A percentile compares a stretch with the other conserved stretches of the same genome.
These are phyloP conservation scores for Firmiana major DNA, from an alignment of 345 rosid genomes.

Conservation along the genomic window DNA sequence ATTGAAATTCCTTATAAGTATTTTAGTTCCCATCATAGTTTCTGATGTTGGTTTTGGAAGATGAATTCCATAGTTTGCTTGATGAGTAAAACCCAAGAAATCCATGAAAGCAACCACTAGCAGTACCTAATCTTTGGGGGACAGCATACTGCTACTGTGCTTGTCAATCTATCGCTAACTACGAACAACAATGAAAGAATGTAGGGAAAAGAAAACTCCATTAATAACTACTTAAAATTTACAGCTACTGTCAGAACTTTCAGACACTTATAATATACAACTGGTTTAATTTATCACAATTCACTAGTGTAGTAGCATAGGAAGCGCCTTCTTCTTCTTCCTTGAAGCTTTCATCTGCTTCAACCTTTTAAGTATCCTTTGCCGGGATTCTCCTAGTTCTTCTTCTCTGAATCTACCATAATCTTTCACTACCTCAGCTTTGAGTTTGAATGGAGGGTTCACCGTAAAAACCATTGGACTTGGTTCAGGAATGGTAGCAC, in stretches of 20 bases:
- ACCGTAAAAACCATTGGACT: constrained; percentile 77
- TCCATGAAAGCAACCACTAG: too few relatives aligned
- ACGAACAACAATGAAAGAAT: too few relatives aligned
- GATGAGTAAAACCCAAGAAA: too few relatives aligned
- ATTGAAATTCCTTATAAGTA: background rate
- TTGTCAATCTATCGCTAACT: too few relatives aligned
- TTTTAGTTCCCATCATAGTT: background rate
- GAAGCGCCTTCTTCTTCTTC: constrained; percentile 59
- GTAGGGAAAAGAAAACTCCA: too few relatives aligned
- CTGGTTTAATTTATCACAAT: too few relatives aligned
- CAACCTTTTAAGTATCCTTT: constrained; percentile 74
- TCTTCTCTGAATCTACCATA: constrained; percentile 51
- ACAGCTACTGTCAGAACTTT: too few relatives aligned
- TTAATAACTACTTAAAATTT: too few relatives aligned
- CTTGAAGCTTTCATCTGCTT: constrained; percentile 87
- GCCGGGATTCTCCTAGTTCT: constrained; percentile 75
- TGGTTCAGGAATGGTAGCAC: constrained; percentile 80
- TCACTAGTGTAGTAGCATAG: constrained; percentile 34
- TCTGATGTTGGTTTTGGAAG: background rate
- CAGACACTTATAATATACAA: too few relatives aligned
- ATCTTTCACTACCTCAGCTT: constrained; percentile 53
- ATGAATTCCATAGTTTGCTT: too few relatives aligned
- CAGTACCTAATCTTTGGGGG: too few relatives aligned
- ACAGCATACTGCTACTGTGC: too few relatives aligned
- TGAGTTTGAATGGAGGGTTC: constrained; percentile 72